Evolutionary conservation across 2,329 filamentous ascomycete genomes (phyloP).

Genomic region (Talaromyces sp.): DNA sequence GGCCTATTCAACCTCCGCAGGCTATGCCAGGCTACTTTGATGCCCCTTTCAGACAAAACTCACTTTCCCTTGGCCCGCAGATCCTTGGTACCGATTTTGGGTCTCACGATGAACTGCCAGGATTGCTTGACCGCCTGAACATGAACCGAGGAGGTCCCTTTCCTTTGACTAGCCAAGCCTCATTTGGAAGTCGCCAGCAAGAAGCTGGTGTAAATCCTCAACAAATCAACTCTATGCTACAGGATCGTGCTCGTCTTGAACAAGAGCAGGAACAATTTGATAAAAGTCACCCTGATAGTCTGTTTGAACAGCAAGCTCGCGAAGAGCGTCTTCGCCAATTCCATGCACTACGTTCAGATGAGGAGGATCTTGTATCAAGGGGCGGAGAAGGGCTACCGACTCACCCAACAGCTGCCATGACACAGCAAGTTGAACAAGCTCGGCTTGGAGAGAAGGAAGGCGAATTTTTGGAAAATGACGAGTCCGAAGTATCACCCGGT

Average conservation of each 20-base stretch:
- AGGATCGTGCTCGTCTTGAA: constrained; percentile 55
- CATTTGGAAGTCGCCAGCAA: constrained; percentile 40
- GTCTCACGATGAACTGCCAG: constrained; percentile 66
- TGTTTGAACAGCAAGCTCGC: constrained; percentile 47
- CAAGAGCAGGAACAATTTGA: constrained; percentile 57
- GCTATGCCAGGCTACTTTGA: constrained; percentile 68
- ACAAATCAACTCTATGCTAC: constrained; percentile 56
- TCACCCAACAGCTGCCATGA: constrained; percentile 35
- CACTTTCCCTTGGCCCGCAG: constrained; percentile 30
- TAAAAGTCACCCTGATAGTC: constrained; percentile 35
- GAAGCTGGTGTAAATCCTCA: constrained; percentile 47
- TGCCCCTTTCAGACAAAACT: constrained; percentile 39
- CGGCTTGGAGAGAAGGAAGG: background rate
- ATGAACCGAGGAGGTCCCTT: constrained; percentile 48
- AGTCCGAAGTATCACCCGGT: constrained; percentile 20
- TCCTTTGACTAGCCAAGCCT: constrained; percentile 44
- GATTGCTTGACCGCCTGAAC: constrained; percentile 61
- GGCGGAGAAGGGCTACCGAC: constrained; percentile 37
- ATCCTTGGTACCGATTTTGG: constrained; percentile 44
- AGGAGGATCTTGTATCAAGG: constrained; percentile 47
- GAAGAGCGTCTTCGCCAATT: constrained; percentile 77
- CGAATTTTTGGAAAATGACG: constrained; percentile 23
- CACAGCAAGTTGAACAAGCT: constrained; percentile 10
- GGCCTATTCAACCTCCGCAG: constrained; percentile 52
- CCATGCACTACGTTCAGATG: constrained; percentile 67